Conservation (phyloP, 2,329 filamentous ascomycete genomes). For the Diaporthe eres region DNA sequence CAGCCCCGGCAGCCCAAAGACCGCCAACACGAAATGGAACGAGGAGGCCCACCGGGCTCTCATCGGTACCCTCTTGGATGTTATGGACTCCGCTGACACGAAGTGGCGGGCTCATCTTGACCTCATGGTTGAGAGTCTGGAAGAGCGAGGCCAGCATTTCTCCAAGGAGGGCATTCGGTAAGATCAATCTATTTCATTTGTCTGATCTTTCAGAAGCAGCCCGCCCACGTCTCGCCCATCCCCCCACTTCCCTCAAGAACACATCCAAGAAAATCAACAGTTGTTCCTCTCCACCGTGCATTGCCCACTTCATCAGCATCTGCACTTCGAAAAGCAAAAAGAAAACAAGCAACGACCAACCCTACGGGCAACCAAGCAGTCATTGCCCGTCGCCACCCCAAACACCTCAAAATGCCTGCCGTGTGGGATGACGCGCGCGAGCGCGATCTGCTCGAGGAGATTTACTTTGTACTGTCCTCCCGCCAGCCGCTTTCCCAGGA, state of each 20-base stretch:
- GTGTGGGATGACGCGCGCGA: slow-evolving; percentile 21
- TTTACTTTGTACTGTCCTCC: slow-evolving; percentile 43
- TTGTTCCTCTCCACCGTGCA: neutral
- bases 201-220: neutral
- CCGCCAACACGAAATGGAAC: slow-evolving; percentile 45
- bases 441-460: slow-evolving; percentile 45
- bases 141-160: slow-evolving; percentile 51
- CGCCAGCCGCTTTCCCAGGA: slow-evolving; percentile 42
- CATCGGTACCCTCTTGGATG: slow-evolving; percentile 42
- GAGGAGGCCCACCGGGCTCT: slow-evolving; percentile 45
- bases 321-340: neutral
- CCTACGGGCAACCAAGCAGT: neutral
- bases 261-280: neutral
- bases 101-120: slow-evolving; percentile 48
- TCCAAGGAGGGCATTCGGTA: slow-evolving; percentile 63
- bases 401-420: slow-evolving; percentile 5
- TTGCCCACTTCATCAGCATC: neutral
- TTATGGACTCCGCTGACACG: slow-evolving; percentile 26
- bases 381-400: neutral
- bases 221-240: neutral
- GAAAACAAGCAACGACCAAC: neutral
- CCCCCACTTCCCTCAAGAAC: too few species aligned
- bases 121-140: slow-evolving; percentile 52
- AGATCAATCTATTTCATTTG: neutral
- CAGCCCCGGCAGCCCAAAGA: neutral